phyloP scores from a whole-genome alignment of 768 basidiomycete species.

The Mycena metata region DNA sequence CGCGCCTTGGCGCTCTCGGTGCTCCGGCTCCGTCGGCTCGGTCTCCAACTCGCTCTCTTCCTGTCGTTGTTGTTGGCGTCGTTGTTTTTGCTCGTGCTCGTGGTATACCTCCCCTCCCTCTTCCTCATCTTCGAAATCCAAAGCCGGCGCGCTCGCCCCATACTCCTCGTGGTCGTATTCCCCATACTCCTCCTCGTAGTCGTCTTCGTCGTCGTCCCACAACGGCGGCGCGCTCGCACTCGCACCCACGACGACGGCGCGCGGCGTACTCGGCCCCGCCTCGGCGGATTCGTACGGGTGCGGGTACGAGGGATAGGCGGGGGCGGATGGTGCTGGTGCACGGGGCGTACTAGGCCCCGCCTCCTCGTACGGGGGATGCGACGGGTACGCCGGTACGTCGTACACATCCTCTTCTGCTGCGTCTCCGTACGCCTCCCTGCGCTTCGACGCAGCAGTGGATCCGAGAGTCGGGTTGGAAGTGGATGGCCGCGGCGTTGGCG shows the following conservation, averaged over 20 bases:
- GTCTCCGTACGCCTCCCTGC: no score
- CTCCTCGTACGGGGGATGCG: conserved; percentile 1
- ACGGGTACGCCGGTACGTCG: no score
- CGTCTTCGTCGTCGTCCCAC: background rate
- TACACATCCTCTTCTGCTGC: no score
- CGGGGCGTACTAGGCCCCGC: background rate
- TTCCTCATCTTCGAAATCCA: background rate
- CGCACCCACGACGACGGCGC: background rate
- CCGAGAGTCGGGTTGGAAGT: no score
- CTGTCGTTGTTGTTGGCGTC: no score
- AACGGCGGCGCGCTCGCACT: conserved; percentile 25
- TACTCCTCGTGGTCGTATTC: background rate
- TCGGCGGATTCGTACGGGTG: conserved; percentile 12
- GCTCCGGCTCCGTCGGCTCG: no score
- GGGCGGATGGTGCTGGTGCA: background rate
- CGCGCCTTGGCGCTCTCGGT: no score
- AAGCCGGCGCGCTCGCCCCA: conserved; percentile 3
- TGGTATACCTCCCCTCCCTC: background rate
- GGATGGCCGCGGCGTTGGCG: no score
- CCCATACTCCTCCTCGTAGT: background rate
- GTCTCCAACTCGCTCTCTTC: no score
- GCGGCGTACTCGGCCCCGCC: conserved; percentile 31
- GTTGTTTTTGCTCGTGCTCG: no score
- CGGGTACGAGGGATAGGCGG: conserved; percentile 2
- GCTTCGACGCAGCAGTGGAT: no score